Conservation (phyloP, 371 early-diverging fungal genomes). For the Mucor circinelloides region DNA sequence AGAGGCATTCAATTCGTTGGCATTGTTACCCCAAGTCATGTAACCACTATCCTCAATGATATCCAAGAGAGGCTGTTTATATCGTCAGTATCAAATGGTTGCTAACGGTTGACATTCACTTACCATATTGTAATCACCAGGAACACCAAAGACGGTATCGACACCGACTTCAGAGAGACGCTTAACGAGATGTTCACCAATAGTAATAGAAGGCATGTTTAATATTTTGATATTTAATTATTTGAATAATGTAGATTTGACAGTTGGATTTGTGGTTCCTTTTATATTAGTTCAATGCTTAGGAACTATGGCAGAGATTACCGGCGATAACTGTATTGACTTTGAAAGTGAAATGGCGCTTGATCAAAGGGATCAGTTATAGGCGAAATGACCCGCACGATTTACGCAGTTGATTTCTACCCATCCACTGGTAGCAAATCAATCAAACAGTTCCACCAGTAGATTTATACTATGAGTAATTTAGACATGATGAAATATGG, state of each 20-base stretch:
- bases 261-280: background rate
- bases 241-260: background rate
- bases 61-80: slow-evolving; percentile 30
- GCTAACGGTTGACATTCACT: background rate
- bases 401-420: background rate
- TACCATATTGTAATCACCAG: slow-evolving; percentile 57
- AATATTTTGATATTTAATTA: background rate
- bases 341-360: background rate
- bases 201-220: slow-evolving; percentile 18
- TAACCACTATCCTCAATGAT: slow-evolving; percentile 38
- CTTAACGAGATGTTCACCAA: slow-evolving; percentile 39
- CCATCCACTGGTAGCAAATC: background rate
- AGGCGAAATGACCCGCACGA: background rate
- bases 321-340: background rate
- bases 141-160: slow-evolving; percentile 48
- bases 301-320: background rate
- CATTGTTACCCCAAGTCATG: slow-evolving; percentile 42
- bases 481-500: too few relatives aligned
- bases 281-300: background rate
- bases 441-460: background rate
- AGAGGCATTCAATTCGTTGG: slow-evolving; percentile 50
- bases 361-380: background rate
- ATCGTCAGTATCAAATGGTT: background rate
- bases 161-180: slow-evolving; percentile 51
- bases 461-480: background rate